Evolutionary conservation across 192 early-diverging fungal species (phyloP).

Genomic region (Mortierella hygrophila): DNA sequence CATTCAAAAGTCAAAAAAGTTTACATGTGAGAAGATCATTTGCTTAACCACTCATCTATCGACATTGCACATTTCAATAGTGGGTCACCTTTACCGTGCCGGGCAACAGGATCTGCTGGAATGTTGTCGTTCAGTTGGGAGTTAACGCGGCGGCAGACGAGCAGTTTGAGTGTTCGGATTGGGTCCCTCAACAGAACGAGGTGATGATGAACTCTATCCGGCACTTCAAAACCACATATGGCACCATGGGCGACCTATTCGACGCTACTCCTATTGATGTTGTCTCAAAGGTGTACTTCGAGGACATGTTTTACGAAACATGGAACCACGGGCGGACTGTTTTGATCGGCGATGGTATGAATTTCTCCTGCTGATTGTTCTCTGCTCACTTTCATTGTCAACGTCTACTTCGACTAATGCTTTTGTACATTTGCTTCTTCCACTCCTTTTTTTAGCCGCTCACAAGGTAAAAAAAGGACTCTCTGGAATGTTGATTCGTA

Average conservation of each 20-base stretch:
- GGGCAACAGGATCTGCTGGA: slow-evolving; percentile 18
- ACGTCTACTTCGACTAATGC: background rate
- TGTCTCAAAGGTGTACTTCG: slow-evolving; percentile 18
- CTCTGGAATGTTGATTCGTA: too few relatives aligned
- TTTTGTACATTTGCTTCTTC: too few relatives aligned
- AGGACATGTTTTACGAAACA: slow-evolving; percentile 21
- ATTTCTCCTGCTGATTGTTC: too few relatives aligned
- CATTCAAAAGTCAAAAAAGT: too few relatives aligned
- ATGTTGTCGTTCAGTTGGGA: slow-evolving; percentile 16
- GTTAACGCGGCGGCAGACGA: background rate
- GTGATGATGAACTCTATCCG: slow-evolving; percentile 5
- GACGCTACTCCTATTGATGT: background rate
- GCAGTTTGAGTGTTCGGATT: background rate
- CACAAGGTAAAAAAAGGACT: background rate
- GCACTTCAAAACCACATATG: slow-evolving; percentile 10
- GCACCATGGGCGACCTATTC: background rate
- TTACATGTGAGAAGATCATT: background rate
- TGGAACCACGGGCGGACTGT: slow-evolving; percentile 14
- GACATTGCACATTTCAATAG: background rate
- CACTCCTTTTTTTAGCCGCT: background rate
- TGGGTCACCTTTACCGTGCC: slow-evolving; percentile 15
- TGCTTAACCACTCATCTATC: background rate
- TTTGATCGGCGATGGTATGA: slow-evolving; percentile 22
- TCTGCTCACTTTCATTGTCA: too few relatives aligned
- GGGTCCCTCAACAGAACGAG: background rate